phyloP scores from a whole-genome alignment of 2,329 filamentous ascomycete species.

The Penicillium thymicola region DNA sequence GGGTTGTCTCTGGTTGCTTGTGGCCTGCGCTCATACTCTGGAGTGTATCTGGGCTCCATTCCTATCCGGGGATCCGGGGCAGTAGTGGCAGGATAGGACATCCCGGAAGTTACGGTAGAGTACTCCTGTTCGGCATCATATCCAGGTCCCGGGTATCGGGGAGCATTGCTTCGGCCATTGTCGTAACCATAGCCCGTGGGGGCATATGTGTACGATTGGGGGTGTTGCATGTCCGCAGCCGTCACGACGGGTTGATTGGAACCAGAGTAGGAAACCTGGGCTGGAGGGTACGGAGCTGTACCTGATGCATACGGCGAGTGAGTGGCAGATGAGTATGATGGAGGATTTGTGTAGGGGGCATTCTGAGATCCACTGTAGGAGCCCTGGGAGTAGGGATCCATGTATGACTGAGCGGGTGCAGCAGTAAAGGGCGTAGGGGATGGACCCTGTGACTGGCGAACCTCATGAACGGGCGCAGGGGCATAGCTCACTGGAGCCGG shows the following conservation, averaged over 20 bases:
- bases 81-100: constrained; percentile 40
- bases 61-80: constrained; percentile 43
- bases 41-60: constrained; percentile 45
- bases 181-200: constrained; percentile 37
- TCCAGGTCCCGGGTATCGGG: constrained; percentile 41
- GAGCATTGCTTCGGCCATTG: constrained; percentile 38
- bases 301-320: constrained; percentile 36
- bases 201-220: constrained; percentile 39
- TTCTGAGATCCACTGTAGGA: constrained; percentile 33
- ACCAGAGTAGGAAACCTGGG: constrained; percentile 34
- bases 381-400: constrained; percentile 36
- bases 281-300: constrained; percentile 36
- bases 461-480: constrained; percentile 38
- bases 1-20: constrained; percentile 40
- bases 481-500: constrained; percentile 37
- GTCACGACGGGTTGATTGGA: constrained; percentile 39
- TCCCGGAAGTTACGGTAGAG: constrained; percentile 40
- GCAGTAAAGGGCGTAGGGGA: constrained; percentile 38
- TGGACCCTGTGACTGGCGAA: constrained; percentile 37
- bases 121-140: constrained; percentile 44
- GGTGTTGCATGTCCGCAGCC: constrained; percentile 35
- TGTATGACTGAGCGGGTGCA: constrained; percentile 33
- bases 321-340: constrained; percentile 31
- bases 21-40: constrained; percentile 42
- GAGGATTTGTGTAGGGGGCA: constrained; percentile 31